phyloP scores from a whole-genome alignment of 2,329 filamentous ascomycete genomes.

The Alternaria sp. region DNA sequence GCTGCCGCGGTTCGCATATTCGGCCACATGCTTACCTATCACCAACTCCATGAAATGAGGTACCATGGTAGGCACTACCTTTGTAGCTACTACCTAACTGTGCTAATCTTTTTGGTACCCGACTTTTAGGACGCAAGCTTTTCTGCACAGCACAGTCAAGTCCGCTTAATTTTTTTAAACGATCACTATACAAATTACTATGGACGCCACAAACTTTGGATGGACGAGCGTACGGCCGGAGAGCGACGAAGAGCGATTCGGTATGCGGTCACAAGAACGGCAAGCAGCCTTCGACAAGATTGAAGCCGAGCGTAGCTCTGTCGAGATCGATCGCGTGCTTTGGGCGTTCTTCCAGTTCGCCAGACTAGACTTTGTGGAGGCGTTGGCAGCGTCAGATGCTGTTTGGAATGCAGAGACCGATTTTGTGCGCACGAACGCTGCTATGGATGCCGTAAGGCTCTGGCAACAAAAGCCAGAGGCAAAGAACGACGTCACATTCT shows the following conservation, averaged over 20 bases:
- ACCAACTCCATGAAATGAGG: too few relatives aligned
- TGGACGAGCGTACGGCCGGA: neutral
- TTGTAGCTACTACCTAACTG: too few relatives aligned
- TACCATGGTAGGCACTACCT: too few relatives aligned
- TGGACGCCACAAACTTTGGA: neutral
- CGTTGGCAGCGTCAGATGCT: neutral
- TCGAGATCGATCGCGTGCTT: neutral
- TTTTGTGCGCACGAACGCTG: too few relatives aligned
- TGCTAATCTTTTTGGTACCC: neutral
- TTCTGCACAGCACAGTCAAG: neutral
- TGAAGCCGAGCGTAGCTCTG: neutral
- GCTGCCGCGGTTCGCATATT: too few relatives aligned
- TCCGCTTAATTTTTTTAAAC: neutral
- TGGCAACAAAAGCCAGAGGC: neutral
- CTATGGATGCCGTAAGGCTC: neutral
- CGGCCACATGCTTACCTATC: too few relatives aligned
- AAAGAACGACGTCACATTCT: neutral
- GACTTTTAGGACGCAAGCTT: neutral
- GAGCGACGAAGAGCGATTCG: neutral
- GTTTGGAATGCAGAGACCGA: too few relatives aligned
- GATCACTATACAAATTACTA: neutral
- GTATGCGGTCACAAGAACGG: neutral
- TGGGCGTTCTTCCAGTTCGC: constrained; percentile 15
- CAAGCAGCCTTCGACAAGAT: neutral
- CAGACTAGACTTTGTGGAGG: neutral